These are phyloP conservation scores for Podospora australis DNA, from an alignment of 495 filamentous ascomycete genomes.

Conservation along the genomic window DNA sequence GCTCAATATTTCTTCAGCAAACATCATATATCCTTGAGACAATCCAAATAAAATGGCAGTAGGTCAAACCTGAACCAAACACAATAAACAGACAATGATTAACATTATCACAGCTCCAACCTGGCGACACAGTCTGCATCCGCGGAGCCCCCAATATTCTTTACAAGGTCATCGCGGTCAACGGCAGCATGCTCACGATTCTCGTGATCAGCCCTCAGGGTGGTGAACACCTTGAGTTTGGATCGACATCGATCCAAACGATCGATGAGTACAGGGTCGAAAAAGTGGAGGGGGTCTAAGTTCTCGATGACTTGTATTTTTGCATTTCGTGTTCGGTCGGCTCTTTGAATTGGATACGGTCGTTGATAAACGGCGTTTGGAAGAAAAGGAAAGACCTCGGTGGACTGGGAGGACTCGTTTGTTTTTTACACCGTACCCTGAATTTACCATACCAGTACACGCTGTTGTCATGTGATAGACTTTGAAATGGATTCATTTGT, in stretches of 20 bases:
- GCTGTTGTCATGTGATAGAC: too few relatives aligned
- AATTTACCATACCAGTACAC: too few relatives aligned
- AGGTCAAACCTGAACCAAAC: not conserved
- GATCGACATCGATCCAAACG: slow-evolving; percentile 11
- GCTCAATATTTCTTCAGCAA: not conserved
- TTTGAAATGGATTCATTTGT: too few relatives aligned
- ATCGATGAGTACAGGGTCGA: slow-evolving; percentile 23
- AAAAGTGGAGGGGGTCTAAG: slow-evolving; percentile 1
- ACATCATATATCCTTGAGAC: not conserved
- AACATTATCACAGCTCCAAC: not conserved
- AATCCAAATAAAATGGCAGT: not conserved
- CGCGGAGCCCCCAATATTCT: slow-evolving; percentile 11
- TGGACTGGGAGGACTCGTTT: too few relatives aligned
- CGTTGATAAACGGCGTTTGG: not conserved
- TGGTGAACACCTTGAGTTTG: slow-evolving; percentile 16
- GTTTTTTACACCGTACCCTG: too few relatives aligned
- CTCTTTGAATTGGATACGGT: slow-evolving; percentile 1
- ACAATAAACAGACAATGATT: not conserved
- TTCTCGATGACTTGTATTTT: not conserved
- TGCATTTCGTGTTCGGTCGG: not conserved
- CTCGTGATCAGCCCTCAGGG: slow-evolving; percentile 22
- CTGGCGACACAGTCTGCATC: slow-evolving; percentile 19
- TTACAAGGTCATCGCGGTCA: slow-evolving; percentile 24
- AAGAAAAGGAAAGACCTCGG: too few relatives aligned
- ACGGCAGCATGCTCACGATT: slow-evolving; percentile 19